A percentile compares a stretch with the other conserved stretches of the same genome.
phyloP scores from a whole-genome alignment of 2,329 filamentous ascomycete genomes.

The Xylariaceae sp. region DNA sequence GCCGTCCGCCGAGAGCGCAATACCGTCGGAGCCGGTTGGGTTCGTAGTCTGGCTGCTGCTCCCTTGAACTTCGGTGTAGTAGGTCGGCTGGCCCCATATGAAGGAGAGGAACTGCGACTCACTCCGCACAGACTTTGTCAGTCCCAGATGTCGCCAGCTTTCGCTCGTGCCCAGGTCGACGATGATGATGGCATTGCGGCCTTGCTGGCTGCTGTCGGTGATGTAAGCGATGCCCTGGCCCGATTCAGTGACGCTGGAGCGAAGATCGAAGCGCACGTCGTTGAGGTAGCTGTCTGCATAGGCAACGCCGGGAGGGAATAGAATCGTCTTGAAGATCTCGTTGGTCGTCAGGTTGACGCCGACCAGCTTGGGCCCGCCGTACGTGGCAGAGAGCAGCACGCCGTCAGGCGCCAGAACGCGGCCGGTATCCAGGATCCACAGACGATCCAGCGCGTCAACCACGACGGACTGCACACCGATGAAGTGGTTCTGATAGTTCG shows the following conservation, averaged over 20 bases:
- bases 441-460: constrained; percentile 45
- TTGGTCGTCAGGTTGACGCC: constrained; percentile 44
- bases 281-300: constrained; percentile 49
- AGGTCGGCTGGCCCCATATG: constrained; percentile 46
- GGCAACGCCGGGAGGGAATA: constrained; percentile 43
- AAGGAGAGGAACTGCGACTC: constrained; percentile 44
- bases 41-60: constrained; percentile 35
- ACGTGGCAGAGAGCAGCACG: constrained; percentile 40
- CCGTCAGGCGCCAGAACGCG: constrained; percentile 36
- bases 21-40: constrained; percentile 47
- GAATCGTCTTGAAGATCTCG: constrained; percentile 46
- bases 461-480: constrained; percentile 51
- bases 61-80: constrained; percentile 38
- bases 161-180: constrained; percentile 47
- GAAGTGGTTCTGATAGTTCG: constrained; percentile 46
- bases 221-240: constrained; percentile 50
- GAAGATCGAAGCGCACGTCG: constrained; percentile 52
- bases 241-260: constrained; percentile 36
- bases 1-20: constrained; percentile 46
- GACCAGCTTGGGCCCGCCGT: constrained; percentile 49
- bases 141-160: constrained; percentile 47
- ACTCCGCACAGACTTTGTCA: constrained; percentile 38
- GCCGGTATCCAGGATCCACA: constrained; percentile 53
- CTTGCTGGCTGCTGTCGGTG: constrained; percentile 46
- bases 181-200: constrained; percentile 46